Evolutionary conservation across 2,329 filamentous ascomycete species (phyloP).

Genomic region (Amphichorda felina): DNA sequence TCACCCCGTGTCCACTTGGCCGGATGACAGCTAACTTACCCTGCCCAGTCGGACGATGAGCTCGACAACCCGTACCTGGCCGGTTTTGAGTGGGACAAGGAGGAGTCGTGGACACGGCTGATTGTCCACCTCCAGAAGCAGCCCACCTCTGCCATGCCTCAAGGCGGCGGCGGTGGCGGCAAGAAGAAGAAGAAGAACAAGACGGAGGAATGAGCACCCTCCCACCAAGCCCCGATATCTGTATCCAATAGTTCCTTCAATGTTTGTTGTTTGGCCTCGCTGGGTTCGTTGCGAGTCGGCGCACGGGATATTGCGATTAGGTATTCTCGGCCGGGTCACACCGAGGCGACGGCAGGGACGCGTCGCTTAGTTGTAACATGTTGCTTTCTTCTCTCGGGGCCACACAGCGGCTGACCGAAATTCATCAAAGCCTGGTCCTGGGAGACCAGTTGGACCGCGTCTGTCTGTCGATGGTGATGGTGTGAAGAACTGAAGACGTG

Average conservation of each 20-base stretch:
- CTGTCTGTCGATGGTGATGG: too few species aligned
- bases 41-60: conserved; percentile 71
- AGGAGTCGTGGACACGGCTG: conserved; percentile 80
- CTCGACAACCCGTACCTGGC: conserved; percentile 77
- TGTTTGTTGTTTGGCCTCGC: conserved; percentile 24
- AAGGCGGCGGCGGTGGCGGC: conserved; percentile 38
- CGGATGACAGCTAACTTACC: background rate
- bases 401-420: background rate
- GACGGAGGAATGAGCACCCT: conserved; percentile 19
- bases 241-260: conserved; percentile 26
- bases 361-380: background rate
- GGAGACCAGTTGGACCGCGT: background rate
- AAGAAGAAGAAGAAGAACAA: conserved; percentile 60
- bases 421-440: background rate
- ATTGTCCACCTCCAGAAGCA: conserved; percentile 76
- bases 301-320: conserved; percentile 30
- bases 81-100: conserved; percentile 94
- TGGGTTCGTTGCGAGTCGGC: conserved; percentile 26
- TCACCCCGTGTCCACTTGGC: background rate
- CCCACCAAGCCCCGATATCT: conserved; percentile 17
- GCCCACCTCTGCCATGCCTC: conserved; percentile 37
- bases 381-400: background rate
- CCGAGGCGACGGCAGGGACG: conserved; percentile 9
- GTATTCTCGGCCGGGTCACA: conserved; percentile 21
- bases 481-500: too few species aligned